Percentiles rank a stretch among this genome's conserved stretches.
Evolutionary conservation across 768 basidiomycete species (phyloP).

Genomic region (Psilocybe azurescens): DNA sequence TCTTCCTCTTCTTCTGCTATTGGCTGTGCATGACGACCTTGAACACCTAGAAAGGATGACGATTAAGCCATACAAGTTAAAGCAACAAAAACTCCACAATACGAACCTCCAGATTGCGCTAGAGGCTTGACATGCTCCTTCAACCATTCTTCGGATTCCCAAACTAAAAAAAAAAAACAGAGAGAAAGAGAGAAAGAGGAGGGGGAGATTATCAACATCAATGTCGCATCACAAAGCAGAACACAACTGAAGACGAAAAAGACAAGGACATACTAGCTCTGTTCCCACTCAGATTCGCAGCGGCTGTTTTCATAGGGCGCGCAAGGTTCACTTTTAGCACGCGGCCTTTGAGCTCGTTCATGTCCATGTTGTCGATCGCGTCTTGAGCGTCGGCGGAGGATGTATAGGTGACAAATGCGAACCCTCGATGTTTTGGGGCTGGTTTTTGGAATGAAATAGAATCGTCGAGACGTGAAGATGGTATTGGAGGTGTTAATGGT

Average conservation of each 20-base stretch:
- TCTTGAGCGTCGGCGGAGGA: conserved; percentile 88
- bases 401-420: conserved; percentile 89
- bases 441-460: background rate
- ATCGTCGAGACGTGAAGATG: no score
- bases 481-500: background rate
- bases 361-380: conserved; percentile 98
- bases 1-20: conserved; percentile 36
- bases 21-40: conserved; percentile 48
- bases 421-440: conserved; percentile 90
- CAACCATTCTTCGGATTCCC: conserved; percentile 97
- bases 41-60: conserved; percentile 46
- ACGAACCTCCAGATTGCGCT: conserved; percentile 73
- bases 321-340: conserved; percentile 87
- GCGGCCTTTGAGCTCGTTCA: conserved; percentile 83
- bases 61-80: background rate
- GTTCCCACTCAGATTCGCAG: conserved; percentile 70
- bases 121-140: conserved; percentile 80
- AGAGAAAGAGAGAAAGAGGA: background rate
- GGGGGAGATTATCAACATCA: background rate
- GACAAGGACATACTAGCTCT: conserved; percentile 65
- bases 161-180: conserved; percentile 60
- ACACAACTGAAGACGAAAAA: background rate
- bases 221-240: background rate
- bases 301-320: conserved; percentile 71
- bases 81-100: conserved; percentile 6